Evolutionary conservation across 768 basidiomycete genomes (phyloP).

Genomic region (Boletus rubescentipes): DNA sequence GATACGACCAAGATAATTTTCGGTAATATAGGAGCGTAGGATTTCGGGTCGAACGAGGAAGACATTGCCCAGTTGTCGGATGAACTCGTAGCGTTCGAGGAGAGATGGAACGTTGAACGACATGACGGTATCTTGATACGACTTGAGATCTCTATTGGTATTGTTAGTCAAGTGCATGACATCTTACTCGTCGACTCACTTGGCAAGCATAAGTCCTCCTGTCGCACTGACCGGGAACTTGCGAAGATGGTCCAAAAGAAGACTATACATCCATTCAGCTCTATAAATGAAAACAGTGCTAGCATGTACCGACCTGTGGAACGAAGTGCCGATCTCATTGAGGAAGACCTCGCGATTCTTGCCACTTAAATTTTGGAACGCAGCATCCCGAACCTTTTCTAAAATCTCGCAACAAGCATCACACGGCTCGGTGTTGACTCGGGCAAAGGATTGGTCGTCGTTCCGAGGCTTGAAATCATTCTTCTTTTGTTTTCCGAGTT

Average conservation of each 20-base stretch:
- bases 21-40: constrained; percentile 92
- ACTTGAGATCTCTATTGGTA: constrained; percentile 79
- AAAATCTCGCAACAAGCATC: constrained; percentile 80
- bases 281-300: neutral
- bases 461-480: constrained; percentile 96
- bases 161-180: neutral
- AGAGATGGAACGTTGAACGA: constrained; percentile 83
- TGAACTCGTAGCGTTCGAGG: constrained; percentile 95
- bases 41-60: constrained; percentile 97
- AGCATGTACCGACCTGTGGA: constrained; percentile 66
- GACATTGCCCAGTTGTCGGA: constrained; percentile 94
- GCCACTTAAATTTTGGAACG: constrained; percentile 77
- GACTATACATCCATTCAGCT: constrained; percentile 41
- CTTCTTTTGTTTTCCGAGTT: constrained; percentile 90
- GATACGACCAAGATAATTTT: constrained; percentile 90
- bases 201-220: constrained; percentile 96
- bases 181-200: constrained; percentile 54
- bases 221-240: constrained; percentile 97
- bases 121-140: constrained; percentile 88
- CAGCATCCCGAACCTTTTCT: constrained; percentile 76
- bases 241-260: constrained; percentile 90
- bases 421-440: constrained; percentile 95
- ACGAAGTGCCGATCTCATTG: constrained; percentile 90
- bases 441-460: constrained; percentile 91
- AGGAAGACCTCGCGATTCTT: constrained; percentile 93